Evolutionary conservation across 2,329 filamentous ascomycete species (phyloP), one percentile per base, ranked within the genome.

Genomic region (Cephalotrichum gorgonifer): DNA sequence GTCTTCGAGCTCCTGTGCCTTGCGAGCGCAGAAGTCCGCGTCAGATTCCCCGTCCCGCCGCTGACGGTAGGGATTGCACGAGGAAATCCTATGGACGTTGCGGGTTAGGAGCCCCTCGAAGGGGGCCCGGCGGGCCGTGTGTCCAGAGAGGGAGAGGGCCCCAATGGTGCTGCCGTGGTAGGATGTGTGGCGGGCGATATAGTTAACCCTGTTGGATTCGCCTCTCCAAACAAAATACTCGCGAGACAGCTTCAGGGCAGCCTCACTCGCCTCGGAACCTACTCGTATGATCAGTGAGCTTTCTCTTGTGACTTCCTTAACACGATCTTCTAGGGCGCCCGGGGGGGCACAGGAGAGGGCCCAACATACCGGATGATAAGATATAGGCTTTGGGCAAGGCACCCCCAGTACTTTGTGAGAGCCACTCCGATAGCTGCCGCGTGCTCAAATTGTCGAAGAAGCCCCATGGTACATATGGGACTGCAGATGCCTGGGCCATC

Each of bases 1-100:
- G 2, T 65, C 69, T 6, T 88, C 84, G 2, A 91, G 68, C 58
- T 89, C 83, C 4, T 72, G 61, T 0, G 77, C 77, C 9, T 88
- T 69, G 20, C 79, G 70, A 1, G 62, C 58, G 1, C 86, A 76
- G 51, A 87, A 88, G 1, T 73, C 67, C 2, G 68, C 68, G 26
- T 78, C 73, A 1, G 71, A 74, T 54, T 88, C 81, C 0, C 58
- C 64, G 0, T 69, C 56, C 0, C 52, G 55, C 56, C 75, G 74
- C 0, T 74, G 75, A 4, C 83, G 76, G 55, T 85, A 89, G 0
- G 75, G 66, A 54, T 83, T 81, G 58, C 85, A 87, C 0, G 84
- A 75, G 12, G 80, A 82, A 0, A 90, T 78, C 45, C 74, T 73
- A 6, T 73, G 77, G 38, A 79, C 71, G 15, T 78, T 78, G 22